Evolutionary conservation across 2,329 filamentous ascomycete species (phyloP), one percentile per base, ranked within the genome.

Genomic region (Alternaria metachromatica): DNA sequence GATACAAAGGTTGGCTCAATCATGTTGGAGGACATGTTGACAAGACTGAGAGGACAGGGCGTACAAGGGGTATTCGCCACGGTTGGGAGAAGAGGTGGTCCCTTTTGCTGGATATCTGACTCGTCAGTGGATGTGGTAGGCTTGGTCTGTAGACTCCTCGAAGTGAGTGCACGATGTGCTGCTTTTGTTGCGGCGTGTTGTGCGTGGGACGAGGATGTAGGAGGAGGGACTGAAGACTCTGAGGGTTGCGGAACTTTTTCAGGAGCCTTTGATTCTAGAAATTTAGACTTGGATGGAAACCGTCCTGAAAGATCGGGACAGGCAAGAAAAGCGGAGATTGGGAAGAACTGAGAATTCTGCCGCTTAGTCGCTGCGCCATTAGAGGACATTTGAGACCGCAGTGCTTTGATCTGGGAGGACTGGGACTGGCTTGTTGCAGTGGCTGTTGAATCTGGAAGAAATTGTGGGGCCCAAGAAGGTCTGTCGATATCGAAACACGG

Each of bases 401-500:
- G 41, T 45, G 18, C 21, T 44, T 26, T 56, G 26, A 37, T 41
- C 28, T 53, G 49, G 6, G n/a, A 56, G 15, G 41, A 43, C 15
- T 30, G 54, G n/a, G 25, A 44, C 18, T 56, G n/a, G 6, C 7
- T 28, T 18, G 20, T 11, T 13, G 30, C 18, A 15, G 18, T n/a
- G 2, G 28, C 37, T 21, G n/a, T 23, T 13, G 43, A 26, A 15
- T 73, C 63, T 11, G 70, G 64, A 18, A 60, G 65, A 30, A 72
- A 72, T 23, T 73, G 69, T 18, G 69, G 67, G n/a, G 66, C 63
- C 73, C 74, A 76, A 55, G 68, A 60, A 49, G 73, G 65, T 41
- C 66, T 61, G 11, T 73, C 61, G 15, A 49, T 54, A 12, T 70
- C 63, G 13, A 60, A 28, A 10, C 48, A 50, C 48, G 37, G 55